A percentile compares a stretch with the other conserved stretches of the same genome.
phyloP scores from a whole-genome alignment of 208 protist genomes.

The Vickermania ingenoplastis region DNA sequence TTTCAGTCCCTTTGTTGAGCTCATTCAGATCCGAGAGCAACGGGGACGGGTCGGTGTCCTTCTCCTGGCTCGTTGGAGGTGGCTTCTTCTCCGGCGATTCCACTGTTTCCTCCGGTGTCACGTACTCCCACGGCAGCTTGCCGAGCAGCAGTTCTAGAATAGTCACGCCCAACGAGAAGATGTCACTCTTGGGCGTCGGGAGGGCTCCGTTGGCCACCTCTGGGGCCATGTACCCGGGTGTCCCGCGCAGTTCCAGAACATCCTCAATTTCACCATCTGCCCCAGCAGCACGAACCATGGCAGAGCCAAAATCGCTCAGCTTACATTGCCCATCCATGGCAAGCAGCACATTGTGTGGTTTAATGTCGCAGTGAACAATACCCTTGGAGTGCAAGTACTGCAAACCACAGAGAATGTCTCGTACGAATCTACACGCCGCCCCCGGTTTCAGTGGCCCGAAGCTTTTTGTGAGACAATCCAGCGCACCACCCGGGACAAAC shows the following conservation, averaged over 20 bases:
- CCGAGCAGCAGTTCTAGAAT: constrained; percentile 51
- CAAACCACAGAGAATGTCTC: constrained; percentile 54
- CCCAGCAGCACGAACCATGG: constrained; percentile 26
- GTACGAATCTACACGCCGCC: constrained; percentile 46
- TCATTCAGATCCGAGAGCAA: constrained; percentile 2
- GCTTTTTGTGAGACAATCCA: constrained; percentile 46
- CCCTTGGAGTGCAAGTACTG: constrained; percentile 64
- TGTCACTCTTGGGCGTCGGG: constrained; percentile 43
- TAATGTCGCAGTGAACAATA: constrained; percentile 79
- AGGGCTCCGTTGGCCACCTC: constrained; percentile 54
- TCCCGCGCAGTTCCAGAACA: constrained; percentile 58
- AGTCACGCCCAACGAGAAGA: constrained; percentile 56
- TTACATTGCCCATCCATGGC: constrained; percentile 78
- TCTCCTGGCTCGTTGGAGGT: not conserved
- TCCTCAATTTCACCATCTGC: constrained; percentile 32
- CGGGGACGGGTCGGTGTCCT: not conserved
- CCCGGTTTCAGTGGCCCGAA: constrained; percentile 35
- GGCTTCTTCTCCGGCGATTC: not conserved
- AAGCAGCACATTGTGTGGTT: constrained; percentile 78
- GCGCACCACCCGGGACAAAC: constrained; percentile 69
- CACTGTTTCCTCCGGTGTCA: not conserved
- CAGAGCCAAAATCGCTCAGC: constrained; percentile 76
- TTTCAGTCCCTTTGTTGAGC: no score
- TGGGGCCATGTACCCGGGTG: constrained; percentile 70
- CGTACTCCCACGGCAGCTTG: constrained; percentile 42